Conservation (phyloP, 176 grass and related monocot species). For the Aechmea fasciata region DNA sequence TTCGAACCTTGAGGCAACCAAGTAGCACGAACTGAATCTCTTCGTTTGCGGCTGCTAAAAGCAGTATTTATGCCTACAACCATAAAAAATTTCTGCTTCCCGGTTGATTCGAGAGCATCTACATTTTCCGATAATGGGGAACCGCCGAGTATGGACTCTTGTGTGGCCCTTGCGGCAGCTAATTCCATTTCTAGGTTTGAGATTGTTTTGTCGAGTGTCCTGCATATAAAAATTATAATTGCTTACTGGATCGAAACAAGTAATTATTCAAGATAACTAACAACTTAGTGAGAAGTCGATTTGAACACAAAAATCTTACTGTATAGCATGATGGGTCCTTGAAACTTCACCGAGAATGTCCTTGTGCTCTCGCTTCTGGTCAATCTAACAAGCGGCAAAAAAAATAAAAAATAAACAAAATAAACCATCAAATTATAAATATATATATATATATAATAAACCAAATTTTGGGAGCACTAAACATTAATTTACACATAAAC, state of each 20-base stretch:
- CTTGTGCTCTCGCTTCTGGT: slow-evolving; percentile 24
- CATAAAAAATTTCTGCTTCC: slow-evolving; percentile 68
- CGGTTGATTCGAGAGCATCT: slow-evolving; percentile 44
- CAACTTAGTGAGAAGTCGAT: neutral
- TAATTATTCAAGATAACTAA: neutral
- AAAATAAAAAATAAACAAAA: slow-evolving; percentile 10
- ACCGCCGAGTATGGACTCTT: slow-evolving; percentile 73
- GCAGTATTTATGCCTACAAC: slow-evolving; percentile 94
- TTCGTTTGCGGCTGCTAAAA: slow-evolving; percentile 82
- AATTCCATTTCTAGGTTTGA: slow-evolving; percentile 84
- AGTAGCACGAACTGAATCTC: slow-evolving; percentile 92
- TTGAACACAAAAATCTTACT: slow-evolving; percentile 37
- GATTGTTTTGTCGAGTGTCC: slow-evolving; percentile 56
- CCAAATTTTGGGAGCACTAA: neutral
- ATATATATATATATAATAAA: neutral
- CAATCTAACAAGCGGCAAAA: slow-evolving; percentile 20
- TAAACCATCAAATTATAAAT: neutral
- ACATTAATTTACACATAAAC: too few relatives aligned
- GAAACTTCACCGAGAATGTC: slow-evolving; percentile 20
- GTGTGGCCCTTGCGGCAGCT: slow-evolving; percentile 57
- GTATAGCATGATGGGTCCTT: slow-evolving; percentile 24
- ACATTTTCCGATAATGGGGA: slow-evolving; percentile 63
- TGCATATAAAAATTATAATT: slow-evolving; percentile 14
- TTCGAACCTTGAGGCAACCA: slow-evolving; percentile 90
- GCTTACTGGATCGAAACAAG: slow-evolving; percentile 4